phyloP scores from a whole-genome alignment of 306 rosid species.

The Glycine tomentella region DNA sequence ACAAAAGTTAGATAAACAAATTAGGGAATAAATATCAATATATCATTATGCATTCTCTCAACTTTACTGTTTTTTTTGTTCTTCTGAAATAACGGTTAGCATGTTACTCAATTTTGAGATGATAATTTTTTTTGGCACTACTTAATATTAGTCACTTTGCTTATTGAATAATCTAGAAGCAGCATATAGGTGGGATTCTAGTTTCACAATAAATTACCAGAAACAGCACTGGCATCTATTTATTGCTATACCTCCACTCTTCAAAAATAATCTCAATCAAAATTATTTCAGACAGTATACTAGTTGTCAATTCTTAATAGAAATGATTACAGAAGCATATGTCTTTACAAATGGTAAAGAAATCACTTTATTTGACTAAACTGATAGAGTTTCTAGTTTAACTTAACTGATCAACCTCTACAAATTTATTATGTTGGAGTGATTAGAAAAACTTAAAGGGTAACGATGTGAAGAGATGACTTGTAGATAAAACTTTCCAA shows the following conservation, averaged over 20 bases:
- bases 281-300: neutral
- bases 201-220: neutral
- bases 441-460: neutral
- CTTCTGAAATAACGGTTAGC: constrained; percentile 4
- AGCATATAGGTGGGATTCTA: neutral
- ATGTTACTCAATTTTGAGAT: neutral
- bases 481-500: neutral
- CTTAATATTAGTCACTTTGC: neutral
- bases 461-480: constrained; percentile 1
- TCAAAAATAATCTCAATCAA: constrained; percentile 6
- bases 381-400: constrained; percentile 5
- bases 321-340: neutral
- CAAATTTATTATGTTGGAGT: constrained; percentile 8
- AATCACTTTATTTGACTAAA: neutral
- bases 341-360: neutral
- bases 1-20: neutral
- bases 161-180: neutral
- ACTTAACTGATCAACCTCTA: constrained; percentile 19
- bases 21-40: neutral
- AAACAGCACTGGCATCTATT: neutral
- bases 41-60: neutral
- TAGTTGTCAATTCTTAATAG: constrained; percentile 21
- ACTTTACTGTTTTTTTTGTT: neutral
- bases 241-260: constrained; percentile 17
- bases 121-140: neutral